Evolutionary conservation across 179 eudicot genomes (phyloP).

Genomic region (Spinacia oleracea): DNA sequence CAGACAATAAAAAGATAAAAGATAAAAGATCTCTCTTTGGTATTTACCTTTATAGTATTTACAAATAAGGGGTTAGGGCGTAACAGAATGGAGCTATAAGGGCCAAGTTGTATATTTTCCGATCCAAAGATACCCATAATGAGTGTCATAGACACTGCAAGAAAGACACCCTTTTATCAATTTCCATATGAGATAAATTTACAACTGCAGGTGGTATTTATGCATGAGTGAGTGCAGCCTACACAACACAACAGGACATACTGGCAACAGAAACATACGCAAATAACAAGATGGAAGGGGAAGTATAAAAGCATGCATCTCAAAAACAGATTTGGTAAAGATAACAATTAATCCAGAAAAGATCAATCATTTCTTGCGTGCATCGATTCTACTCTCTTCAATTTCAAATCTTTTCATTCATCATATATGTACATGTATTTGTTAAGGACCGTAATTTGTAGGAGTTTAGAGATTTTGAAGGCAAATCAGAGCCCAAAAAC

Average conservation of each 20-base stretch:
- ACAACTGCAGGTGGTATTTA: not conserved
- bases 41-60: constrained; percentile 58
- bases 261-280: not conserved
- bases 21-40: not conserved
- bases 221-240: not conserved
- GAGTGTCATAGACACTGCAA: constrained; percentile 63
- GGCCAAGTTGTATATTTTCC: constrained; percentile 57
- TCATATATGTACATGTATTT: not conserved
- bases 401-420: not conserved
- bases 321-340: not conserved
- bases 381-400: not conserved
- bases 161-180: constrained; percentile 11
- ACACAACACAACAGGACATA: not conserved
- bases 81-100: constrained; percentile 64
- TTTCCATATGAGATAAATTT: not conserved
- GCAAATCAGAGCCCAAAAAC: not conserved
- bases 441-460: not conserved
- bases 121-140: constrained; percentile 77
- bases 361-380: not conserved
- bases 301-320: not conserved
- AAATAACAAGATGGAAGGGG: not conserved
- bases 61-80: constrained; percentile 65
- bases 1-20: constrained; percentile 4
- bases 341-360: too few species aligned
- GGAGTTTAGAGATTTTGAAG: not conserved